Evolutionary conservation across 208 protist genomes (phyloP).

Genomic region (Leishmania aethiopica): DNA sequence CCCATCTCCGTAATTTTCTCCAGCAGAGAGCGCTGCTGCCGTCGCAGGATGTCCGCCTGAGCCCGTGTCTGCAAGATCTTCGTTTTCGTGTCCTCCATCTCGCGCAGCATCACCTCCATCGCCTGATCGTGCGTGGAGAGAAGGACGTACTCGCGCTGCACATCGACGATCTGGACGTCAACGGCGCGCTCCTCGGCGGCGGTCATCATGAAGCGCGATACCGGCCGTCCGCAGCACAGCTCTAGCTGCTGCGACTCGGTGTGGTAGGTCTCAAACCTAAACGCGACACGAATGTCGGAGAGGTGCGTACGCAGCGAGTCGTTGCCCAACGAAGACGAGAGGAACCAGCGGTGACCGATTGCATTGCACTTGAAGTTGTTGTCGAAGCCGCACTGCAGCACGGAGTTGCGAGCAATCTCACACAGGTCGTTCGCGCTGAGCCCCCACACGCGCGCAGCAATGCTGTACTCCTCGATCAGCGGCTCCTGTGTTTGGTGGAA

Average conservation of each 20-base stretch:
- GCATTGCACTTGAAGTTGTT: conserved; percentile 86
- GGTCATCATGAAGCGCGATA: conserved; percentile 86
- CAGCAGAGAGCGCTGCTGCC: conserved; percentile 77
- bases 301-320: conserved; percentile 88
- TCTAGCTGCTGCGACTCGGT: conserved; percentile 89
- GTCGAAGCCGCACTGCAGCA: conserved; percentile 92
- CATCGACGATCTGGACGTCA: conserved; percentile 62
- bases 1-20: conserved; percentile 88
- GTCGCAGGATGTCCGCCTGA: conserved; percentile 68
- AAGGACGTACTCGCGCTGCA: conserved; percentile 60
- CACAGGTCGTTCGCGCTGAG: conserved; percentile 91
- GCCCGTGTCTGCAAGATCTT: conserved; percentile 50
- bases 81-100: conserved; percentile 74
- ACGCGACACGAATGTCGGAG: conserved; percentile 93
- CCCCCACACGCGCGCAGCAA: conserved; percentile 92
- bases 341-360: conserved; percentile 90
- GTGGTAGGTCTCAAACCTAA: conserved; percentile 94
- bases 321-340: conserved; percentile 90
- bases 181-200: conserved; percentile 82
- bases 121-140: conserved; percentile 89
- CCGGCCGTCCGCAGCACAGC: conserved; percentile 53
- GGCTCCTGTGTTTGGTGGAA: conserved; percentile 98
- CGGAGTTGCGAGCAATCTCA: conserved; percentile 93
- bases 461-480: conserved; percentile 94
- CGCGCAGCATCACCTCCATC: conserved; percentile 87